Conservation (phyloP, 176 grass and related monocot genomes). For the Aegilops tauschii region DNA sequence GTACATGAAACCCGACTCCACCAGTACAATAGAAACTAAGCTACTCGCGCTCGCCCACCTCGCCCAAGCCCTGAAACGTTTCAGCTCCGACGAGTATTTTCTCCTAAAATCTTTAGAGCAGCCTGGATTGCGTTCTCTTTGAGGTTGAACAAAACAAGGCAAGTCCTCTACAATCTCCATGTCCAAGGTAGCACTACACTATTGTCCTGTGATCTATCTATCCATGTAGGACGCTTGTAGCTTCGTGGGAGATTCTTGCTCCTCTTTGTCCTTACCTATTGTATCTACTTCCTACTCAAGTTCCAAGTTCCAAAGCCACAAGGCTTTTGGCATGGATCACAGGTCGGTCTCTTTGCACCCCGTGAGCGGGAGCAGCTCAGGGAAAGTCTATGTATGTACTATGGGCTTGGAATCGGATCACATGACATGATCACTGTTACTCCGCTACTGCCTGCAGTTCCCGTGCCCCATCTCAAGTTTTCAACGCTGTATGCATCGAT, state of each 20-base stretch:
- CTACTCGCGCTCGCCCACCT: no score
- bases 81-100: neutral
- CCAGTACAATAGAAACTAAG: no score
- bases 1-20: no score
- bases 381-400: neutral
- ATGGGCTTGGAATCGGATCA: neutral
- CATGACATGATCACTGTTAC: slow-evolving; percentile 31
- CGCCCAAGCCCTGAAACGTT: neutral
- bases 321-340: neutral
- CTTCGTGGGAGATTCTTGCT: neutral
- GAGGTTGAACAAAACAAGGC: no score
- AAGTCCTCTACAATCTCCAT: neutral
- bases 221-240: neutral
- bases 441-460: neutral
- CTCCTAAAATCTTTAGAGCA: neutral
- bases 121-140: neutral
- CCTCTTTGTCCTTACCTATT: neutral
- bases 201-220: neutral
- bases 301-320: neutral
- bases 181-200: neutral
- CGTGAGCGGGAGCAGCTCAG: slow-evolving; percentile 16
- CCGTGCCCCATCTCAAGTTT: neutral
- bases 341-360: neutral
- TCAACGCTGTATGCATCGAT: neutral
- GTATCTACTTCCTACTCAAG: neutral